Base-by-base conservation (phyloP, 2,329 filamentous ascomycete genomes). In the Davidsoniella neocaledoniae region DNA sequence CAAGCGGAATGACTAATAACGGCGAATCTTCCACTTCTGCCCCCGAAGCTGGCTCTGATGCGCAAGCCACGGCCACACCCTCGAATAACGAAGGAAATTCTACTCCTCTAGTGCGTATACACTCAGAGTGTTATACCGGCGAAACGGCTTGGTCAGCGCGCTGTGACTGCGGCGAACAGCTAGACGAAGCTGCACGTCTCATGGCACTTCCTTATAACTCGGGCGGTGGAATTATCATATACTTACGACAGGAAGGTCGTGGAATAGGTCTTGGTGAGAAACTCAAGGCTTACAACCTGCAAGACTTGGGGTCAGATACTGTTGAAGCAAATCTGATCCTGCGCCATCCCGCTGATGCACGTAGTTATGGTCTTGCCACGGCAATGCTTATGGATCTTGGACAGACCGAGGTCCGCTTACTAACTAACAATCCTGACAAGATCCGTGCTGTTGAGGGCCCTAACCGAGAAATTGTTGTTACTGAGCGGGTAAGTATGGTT, bases 351-450 rank as follows among this genome's bases (percentile, higher is more conserved):
- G 91, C 91, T 1, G 91, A 98, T 63, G 91, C 91, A 19, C 72
- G 91, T 49, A 94, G 86, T 58, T 98, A 98, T 60, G 91, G 91
- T 1, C 68, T 98, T n/a, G 91, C 91, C 2, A 98, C 91, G 1
- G 88, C 90, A 0, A 96, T 98, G 74, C 70, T 98, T 49, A 71
- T 80, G 54, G 91, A 98, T 66, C 68, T 98, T 26, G 88, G 86
- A 0, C 74, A 94, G 57, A 64, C 68, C 10, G 83, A 88, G 25
- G 80, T 96, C 48, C 73, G 85, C 36, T 67, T 98, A 46, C 67
- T 98, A 58, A 98, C 91, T 8, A 98, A 98, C 63, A 98, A 98
- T 59, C 91, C 91, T 0, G 91, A 98, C 58, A 98, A 98, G 69
- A 85, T 98, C 40, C 73, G 86, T 14, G 91, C 91, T 0, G 84